A percentile compares a stretch with the other conserved stretches of the same genome.
These are phyloP conservation scores for Chaetothyriales sp. DNA, from an alignment of 2,329 filamentous ascomycete species.

Conservation along the genomic window DNA sequence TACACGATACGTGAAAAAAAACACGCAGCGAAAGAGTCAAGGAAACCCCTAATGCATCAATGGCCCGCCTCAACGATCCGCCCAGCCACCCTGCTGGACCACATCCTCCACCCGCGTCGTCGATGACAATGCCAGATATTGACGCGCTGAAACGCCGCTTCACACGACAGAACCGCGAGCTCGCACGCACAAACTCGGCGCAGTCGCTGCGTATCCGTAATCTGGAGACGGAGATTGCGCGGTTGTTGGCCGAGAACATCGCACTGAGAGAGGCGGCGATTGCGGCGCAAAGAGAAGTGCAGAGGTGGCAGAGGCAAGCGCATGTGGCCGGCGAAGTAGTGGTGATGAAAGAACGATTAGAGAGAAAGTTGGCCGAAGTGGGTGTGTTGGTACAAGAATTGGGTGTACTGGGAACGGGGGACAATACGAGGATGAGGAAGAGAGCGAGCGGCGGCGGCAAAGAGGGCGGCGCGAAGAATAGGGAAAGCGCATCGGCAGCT, in stretches of 20 bases:
- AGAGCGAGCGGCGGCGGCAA: slow-evolving; percentile 2
- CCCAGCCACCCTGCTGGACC: slow-evolving; percentile 26
- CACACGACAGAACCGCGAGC: slow-evolving; percentile 52
- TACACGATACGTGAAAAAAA: neutral
- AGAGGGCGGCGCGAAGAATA: neutral
- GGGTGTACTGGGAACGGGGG: slow-evolving; percentile 23
- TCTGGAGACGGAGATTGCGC: slow-evolving; percentile 48
- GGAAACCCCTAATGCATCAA: slow-evolving; percentile 16
- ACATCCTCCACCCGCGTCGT: neutral
- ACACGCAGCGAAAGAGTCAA: neutral
- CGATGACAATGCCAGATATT: neutral
- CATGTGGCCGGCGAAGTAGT: slow-evolving; percentile 35
- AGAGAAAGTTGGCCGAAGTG: slow-evolving; percentile 44
- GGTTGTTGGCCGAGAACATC: slow-evolving; percentile 47
- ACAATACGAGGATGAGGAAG: too few species aligned
- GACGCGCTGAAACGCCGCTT: slow-evolving; percentile 41
- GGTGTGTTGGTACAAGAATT: slow-evolving; percentile 41
- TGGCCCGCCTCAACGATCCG: slow-evolving; percentile 38
- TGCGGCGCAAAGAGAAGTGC: slow-evolving; percentile 41
- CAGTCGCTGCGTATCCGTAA: slow-evolving; percentile 52
- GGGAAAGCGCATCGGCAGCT: neutral
- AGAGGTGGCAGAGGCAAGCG: slow-evolving; percentile 33
- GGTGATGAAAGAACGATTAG: slow-evolving; percentile 40
- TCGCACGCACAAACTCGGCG: slow-evolving; percentile 49
- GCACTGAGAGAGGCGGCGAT: slow-evolving; percentile 46